Percentiles rank a stretch among this genome's conserved stretches.
phyloP scores from a whole-genome alignment of 2,329 filamentous ascomycete genomes.

The Podosphaera fusca region DNA sequence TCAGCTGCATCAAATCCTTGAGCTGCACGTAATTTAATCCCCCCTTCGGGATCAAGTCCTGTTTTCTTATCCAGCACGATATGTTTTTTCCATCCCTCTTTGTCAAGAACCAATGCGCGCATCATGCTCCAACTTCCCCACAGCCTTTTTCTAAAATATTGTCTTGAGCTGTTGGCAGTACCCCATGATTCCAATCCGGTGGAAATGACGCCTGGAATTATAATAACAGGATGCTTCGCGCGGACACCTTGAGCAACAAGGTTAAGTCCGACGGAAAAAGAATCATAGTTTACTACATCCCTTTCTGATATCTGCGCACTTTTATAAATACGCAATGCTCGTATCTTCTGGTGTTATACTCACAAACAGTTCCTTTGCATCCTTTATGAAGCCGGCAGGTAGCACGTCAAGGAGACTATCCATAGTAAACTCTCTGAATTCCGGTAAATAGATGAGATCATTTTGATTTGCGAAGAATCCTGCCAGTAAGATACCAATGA shows the following conservation, averaged over 20 bases:
- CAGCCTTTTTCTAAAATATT: conserved; percentile 80
- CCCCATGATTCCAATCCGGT: conserved; percentile 95
- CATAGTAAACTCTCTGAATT: conserved; percentile 45
- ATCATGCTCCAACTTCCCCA: conserved; percentile 99
- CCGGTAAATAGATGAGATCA: conserved; percentile 64
- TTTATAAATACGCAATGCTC: conserved; percentile 1
- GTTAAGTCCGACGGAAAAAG: conserved; percentile 74
- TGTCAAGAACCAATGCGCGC: conserved; percentile 77
- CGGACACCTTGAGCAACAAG: conserved; percentile 57
- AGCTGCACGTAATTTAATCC: conserved; percentile 69
- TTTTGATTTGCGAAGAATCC: conserved; percentile 77
- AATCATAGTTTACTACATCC: conserved; percentile 75
- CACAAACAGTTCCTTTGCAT: conserved; percentile 69
- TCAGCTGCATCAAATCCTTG: conserved; percentile 96
- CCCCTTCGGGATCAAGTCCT: conserved; percentile 65
- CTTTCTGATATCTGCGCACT: conserved; percentile 50
- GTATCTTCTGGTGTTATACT: conserved; percentile 2
- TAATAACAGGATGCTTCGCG: conserved; percentile 74
- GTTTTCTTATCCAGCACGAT: conserved; percentile 90
- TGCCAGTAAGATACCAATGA: conserved; percentile 78
- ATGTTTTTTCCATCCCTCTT: conserved; percentile 83
- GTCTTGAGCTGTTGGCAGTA: conserved; percentile 59
- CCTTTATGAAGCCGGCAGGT: conserved; percentile 62
- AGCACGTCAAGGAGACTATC: conserved; percentile 72
- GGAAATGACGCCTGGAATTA: conserved; percentile 95